Percentiles rank a stretch among this genome's conserved stretches.
These are phyloP conservation scores for Paracorniculantispora psalliotae DNA, from an alignment of 2,329 filamentous ascomycete species.

Conservation along the genomic window DNA sequence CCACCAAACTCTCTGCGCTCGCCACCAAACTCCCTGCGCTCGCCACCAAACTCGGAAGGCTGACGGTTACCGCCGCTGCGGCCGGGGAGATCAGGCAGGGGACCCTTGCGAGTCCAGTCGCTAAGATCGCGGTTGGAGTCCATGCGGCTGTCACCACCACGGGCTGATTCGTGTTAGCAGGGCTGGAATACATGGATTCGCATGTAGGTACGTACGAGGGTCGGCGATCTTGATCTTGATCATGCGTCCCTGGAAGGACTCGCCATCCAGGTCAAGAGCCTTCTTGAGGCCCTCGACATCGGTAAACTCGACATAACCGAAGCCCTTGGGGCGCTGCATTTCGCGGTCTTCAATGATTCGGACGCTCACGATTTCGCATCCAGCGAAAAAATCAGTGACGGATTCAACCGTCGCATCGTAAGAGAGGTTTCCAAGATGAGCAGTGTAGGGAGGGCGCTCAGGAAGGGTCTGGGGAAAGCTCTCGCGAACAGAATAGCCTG, in stretches of 20 bases:
- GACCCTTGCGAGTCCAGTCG: slow-evolving; percentile 92
- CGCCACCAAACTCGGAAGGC: slow-evolving; percentile 44
- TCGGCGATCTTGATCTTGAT: slow-evolving; percentile 95
- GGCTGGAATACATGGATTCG: background rate
- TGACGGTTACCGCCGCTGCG: slow-evolving; percentile 41
- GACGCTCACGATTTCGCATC: slow-evolving; percentile 81
- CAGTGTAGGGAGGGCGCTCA: slow-evolving; percentile 88
- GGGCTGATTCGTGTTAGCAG: slow-evolving; percentile 57
- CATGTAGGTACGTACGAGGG: slow-evolving; percentile 65
- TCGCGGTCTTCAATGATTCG: slow-evolving; percentile 96
- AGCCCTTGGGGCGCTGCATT: slow-evolving; percentile 91
- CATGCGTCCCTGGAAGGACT: slow-evolving; percentile 78
- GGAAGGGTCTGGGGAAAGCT: slow-evolving; percentile 69
- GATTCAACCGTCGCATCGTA: slow-evolving; percentile 86
- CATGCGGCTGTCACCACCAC: slow-evolving; percentile 61
- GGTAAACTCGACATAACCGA: slow-evolving; percentile 94
- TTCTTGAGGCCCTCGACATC: slow-evolving; percentile 85
- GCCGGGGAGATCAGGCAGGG: slow-evolving; percentile 67
- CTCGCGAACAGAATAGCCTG: slow-evolving; percentile 63
- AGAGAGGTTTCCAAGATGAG: slow-evolving; percentile 92
- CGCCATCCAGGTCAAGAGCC: slow-evolving; percentile 77
- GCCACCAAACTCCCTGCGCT: slow-evolving; percentile 53
- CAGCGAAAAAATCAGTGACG: slow-evolving; percentile 79
- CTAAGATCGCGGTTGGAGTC: slow-evolving; percentile 73
- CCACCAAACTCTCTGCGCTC: too few relatives aligned